Base-by-base conservation (phyloP, 2,329 filamentous ascomycete species). In the Colletotrichum liaoningense region DNA sequence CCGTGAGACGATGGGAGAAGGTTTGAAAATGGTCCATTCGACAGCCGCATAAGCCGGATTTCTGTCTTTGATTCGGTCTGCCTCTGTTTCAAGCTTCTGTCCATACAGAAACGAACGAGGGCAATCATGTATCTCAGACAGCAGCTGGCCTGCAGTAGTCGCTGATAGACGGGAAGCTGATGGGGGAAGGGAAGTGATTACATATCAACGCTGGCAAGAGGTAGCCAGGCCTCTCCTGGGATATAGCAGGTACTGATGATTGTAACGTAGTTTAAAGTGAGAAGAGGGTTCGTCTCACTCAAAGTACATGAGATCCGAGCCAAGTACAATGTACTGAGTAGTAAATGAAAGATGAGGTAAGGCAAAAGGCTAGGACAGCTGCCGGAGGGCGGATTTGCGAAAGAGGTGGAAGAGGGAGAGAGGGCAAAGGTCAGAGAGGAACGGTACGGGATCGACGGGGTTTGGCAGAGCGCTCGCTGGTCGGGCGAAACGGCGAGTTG, bases 311-410 rank as follows among this genome's bases (percentile, higher is more conserved):
- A 60, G 56, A 56, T 24, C 26, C 9, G 57, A 26, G 52, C 42
- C 46, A 33, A 56, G 62, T 66, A 67, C 60, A 65, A 60, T 49
- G 57, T 19, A 69, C 24, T 49, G 38, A 69, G 58, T 24, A 59
- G 38, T 54, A 33, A 46, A 56, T 24, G 55, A 60, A 65, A 68
- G 26, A 54, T 69, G 68, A 72, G 71, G 67, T 67, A 73, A 73
- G 68, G 62, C 63, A 52, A 59, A 57, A 30, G 55, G 63, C 63
- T 26, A 26, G 59, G 42, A 12, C 24, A 57, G 69, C 59, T 60
- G 30, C 63, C 33, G 58, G 58, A 49, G 55, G 38, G 70, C 57
- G 28, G 66, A 54, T 54, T 62, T 66, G 52, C 35, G 26, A 56
- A 49, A 72, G 63, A 57, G 54, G 56, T 24, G 59, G 59, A 38